Evolutionary conservation across 2,329 filamentous ascomycete species (phyloP), one percentile per base, ranked within the genome.

Genomic region (Exophiala mesophila): DNA sequence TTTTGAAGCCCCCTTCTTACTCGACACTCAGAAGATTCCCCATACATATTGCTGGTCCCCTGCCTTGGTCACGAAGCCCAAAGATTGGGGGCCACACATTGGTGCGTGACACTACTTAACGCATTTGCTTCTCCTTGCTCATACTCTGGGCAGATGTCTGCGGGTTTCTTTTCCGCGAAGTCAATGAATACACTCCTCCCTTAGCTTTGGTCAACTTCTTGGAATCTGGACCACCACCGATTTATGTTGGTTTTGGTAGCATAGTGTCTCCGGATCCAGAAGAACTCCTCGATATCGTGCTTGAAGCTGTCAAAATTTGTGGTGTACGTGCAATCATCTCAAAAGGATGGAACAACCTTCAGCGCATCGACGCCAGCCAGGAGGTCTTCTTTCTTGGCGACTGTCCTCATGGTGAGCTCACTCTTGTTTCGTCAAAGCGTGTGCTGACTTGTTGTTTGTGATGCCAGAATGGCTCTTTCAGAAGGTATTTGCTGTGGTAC

Each of bases 221-320:
- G 1, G 54, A 52, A 8, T 56, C 59, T 0, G 74, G 74, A 0
- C 64, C 70, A 2, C 62, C 68, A 4, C 74, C 75, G 0, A 56
- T 78, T 0, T 78, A 78, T 39, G 72, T 78, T 24, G 74, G 75
- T 1, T 78, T 78, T 49, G 74, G 75, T 3, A 73, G 68, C 23
- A 77, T 78, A 33, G 73, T 78, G 1, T 63, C 77, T 2, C 71
- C 76, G 15, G 62, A 77, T 20, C 68, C 74, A 0, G 54, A 66
- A 9, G 55, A 45, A 6, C 53, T 77, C 3, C 73, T 68, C 0
- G 53, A 62, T 2, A 67, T 63, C 8, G 64, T 77, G 0, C 62
- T 77, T 2, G 61, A 68, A n/a, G 72, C 73, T 1, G 64, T 76
- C 2, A 55, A 57, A 15, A 59, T 58, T 33, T 63, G 66, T 8